Evolutionary conservation across 176 grass and related monocot species (phyloP), one percentile per base, ranked within the genome.

Genomic region (Microstegium vimineum): DNA sequence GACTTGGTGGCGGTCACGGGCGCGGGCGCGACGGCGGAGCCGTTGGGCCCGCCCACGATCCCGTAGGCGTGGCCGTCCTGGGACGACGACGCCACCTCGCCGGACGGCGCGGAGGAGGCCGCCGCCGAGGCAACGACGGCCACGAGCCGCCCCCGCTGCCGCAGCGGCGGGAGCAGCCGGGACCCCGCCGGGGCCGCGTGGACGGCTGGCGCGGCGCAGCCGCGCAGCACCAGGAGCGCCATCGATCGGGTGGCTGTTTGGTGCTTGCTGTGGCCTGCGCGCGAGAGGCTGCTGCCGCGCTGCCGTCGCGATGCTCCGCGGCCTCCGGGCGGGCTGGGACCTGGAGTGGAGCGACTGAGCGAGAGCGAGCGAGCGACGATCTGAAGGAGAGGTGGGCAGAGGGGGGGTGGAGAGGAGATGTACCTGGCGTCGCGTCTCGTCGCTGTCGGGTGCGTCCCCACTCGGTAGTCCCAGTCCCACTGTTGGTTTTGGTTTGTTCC

Each of bases 151-250:
- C 36, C 1, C 82, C 47, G 51, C 63, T 10, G 26, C 43, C 4
- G 74, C 5, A 26, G 51, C 17, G 65, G 52, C 10, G 38, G 22
- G 42, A 79, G 75, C 82, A 16, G 62, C 26, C 56, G n/a, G 4
- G n/a, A 60, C 10, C 1, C 18, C 49, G 67, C 35, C 45, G 35
- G 74, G 16, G 51, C 25, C 32, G 52, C 30, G 69, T 25, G 17
- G 68, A 40, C 60, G 35, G 47, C 14, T 18, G 87, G 83, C 9
- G 77, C 54, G 27, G 81, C 42, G 66, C 72, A 77, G 27, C 72
- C 54, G 57, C 22, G 57, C 42, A 86, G 71, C 56, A 60, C 9
- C 56, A 81, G 28, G 43, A 86, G 73, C 11, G 73, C 57, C 83
- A 86, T 89, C 27, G 61, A 85, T 89, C 23, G 23, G 57, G 23